A percentile compares a stretch with the other conserved stretches of the same genome.
Evolutionary conservation across 305 asterid species (phyloP).

Genomic region (Solanum hybrid): DNA sequence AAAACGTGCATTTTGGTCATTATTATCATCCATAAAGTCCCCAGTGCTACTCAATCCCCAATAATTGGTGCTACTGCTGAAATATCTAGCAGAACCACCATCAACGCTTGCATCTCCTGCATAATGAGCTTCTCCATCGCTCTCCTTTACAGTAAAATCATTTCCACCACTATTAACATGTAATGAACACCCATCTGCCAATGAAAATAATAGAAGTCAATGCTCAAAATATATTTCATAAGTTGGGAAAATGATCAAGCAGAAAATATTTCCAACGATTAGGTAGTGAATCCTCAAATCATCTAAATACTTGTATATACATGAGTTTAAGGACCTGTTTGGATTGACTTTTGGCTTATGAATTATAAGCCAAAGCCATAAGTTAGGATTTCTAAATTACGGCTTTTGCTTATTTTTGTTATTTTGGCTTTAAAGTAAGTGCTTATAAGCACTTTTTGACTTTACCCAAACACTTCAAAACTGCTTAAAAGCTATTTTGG

Average conservation of each 20-base stretch:
- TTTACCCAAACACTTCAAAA: background rate
- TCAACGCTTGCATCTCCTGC: slow-evolving; percentile 66
- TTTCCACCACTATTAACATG: slow-evolving; percentile 80
- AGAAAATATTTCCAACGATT: background rate
- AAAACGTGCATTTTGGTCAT: slow-evolving; percentile 49
- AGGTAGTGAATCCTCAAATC: background rate
- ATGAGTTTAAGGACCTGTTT: background rate
- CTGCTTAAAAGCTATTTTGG: background rate
- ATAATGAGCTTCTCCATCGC: slow-evolving; percentile 30
- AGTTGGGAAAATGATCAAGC: background rate
- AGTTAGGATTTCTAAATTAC: background rate
- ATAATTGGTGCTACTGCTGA: slow-evolving; percentile 18
- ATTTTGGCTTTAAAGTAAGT: background rate
- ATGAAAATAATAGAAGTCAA: background rate
- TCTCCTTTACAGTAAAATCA: slow-evolving; percentile 38
- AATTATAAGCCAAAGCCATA: background rate
- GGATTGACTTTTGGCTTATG: background rate
- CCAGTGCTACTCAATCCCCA: slow-evolving; percentile 97
- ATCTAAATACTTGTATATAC: background rate
- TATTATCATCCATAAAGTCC: slow-evolving; percentile 66
- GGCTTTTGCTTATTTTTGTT: background rate
- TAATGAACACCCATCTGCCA: slow-evolving; percentile 74
- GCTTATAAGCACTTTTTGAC: background rate
- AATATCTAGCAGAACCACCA: slow-evolving; percentile 50
- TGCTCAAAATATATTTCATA: background rate